Base-by-base conservation (phyloP, 2,329 filamentous ascomycete genomes). In the Byssochlamys sp. region DNA sequence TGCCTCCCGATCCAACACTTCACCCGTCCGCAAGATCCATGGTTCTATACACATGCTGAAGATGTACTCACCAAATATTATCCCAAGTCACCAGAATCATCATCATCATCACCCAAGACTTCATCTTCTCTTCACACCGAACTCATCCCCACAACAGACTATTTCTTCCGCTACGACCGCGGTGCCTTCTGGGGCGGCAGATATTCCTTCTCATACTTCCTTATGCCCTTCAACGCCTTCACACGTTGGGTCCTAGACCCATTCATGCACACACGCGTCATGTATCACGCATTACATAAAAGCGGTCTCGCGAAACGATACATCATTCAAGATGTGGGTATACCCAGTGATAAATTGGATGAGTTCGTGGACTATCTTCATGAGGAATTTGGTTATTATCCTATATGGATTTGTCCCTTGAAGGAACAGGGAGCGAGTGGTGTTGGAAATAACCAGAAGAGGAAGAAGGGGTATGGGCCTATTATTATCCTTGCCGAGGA, bases 11-110 rank as follows among this genome's bases (percentile, higher is more conserved):
- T 73, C 0, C 73, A 71, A 26, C 75, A 68, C 0, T 87, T 89
- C 69, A 81, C 80, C n/a, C 75, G 80, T 10, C 73, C 80, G 0
- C 70, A 69, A 3, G 87, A 91, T 62, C 83, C 85, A 0, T 91
- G 87, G 88, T 89, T 89, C 66, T 90, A 89, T 59, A 73, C 90
- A 2, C 86, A 88, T 61, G 86, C 81, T 1, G 72, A 82, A 61
- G 70, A 77, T n/a, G 61, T 62, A 4, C 45, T 52, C n/a, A 26
- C 19, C 1, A 27, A 56, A 12, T 19, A 10, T 53, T 7, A 29
- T 29, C 28, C 28, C 2, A 31, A 31, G 11, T 2, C 9, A 10
- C 7, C 7, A 9, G 7, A 7, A 1, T 10, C 29, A 9, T 31
- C 29, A 31, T 31, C 29, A 31, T 5, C 59, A 56, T 9, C 59